Base-by-base conservation (phyloP, 805 yeast genomes). In the Peterozyma toletana region DNA sequence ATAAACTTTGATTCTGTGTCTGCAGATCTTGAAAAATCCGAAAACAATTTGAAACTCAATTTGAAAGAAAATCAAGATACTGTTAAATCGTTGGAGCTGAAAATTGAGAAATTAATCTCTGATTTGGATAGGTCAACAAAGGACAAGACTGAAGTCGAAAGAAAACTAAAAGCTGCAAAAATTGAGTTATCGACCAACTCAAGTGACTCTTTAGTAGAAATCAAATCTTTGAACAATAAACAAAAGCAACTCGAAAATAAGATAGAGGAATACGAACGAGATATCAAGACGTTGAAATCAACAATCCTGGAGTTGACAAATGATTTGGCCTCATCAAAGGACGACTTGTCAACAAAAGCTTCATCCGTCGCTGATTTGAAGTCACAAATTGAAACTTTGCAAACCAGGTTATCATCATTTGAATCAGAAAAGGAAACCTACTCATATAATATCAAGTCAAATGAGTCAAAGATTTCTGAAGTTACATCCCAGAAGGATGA, bases 1-100 rank as follows among this genome's bases (percentile, higher is more conserved):
- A 41, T 39, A 30, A 48, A 49, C 15, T 14, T 40, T 31, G 34
- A 43, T 1, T 43, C 16, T 11, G 13, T 40, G 17, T 39, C 48
- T 33, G 14, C 36, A 18, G 33, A 45, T 35, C 30, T 40, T 15
- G 33, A 43, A 6, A 49, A 44, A 15, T 38, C 33, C n/a, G 33
- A 50, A 30, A 39, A 42, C 11, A 21, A 17, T n/a, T 27, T 33
- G 6, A 21, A 33, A 33, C 17, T 15, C 11, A 29, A 21, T 15
- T 11, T 13, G 3, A 21, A 6, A 14, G 21, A 33, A 17, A 38
- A 35, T 16, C 31, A 17, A 15, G 31, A 35, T 4, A 9, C 27
- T 3, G 3, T 29, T 11, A n/a, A 38, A 15, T 17, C n/a, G 14
- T 11, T 9, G 10, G 33, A 27, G 21, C 5, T 38, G 16, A 38